Conservation (phyloP, 2,329 filamentous ascomycete species). For the Scedosporium apiospermum region DNA sequence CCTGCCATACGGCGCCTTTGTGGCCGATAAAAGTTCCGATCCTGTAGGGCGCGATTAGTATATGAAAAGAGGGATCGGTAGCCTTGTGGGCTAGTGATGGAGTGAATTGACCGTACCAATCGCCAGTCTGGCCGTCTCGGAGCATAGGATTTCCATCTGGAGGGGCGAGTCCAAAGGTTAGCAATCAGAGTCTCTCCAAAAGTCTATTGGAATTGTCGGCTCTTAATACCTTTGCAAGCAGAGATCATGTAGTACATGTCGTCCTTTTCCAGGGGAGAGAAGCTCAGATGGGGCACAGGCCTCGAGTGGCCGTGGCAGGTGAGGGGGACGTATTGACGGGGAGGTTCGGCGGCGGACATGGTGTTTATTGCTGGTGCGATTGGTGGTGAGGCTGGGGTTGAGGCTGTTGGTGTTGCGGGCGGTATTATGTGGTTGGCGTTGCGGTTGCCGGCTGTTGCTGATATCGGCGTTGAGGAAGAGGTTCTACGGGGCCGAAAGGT, state of each 20-base stretch:
- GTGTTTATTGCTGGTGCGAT: background rate
- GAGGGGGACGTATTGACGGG: conserved; percentile 66
- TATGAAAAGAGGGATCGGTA: background rate
- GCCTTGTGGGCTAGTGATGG: background rate
- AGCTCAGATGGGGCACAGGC: conserved; percentile 83
- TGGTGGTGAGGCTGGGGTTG: background rate
- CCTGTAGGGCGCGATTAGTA: conserved; percentile 40
- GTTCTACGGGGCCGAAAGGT: too few relatives aligned
- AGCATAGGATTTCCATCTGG: conserved; percentile 97
- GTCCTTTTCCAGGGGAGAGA: conserved; percentile 74
- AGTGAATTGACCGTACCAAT: conserved; percentile 52
- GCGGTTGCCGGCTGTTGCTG: too few relatives aligned
- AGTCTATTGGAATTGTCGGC: background rate
- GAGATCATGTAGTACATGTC: conserved; percentile 88
- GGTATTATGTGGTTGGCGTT: too few relatives aligned
- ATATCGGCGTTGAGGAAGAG: too few relatives aligned
- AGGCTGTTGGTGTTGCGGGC: background rate
- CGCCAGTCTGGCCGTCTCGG: conserved; percentile 87
- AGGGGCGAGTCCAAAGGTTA: background rate
- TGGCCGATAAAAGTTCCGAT: conserved; percentile 97
- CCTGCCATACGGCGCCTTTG: conserved; percentile 97
- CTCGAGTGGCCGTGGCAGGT: conserved; percentile 93
- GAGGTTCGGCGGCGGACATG: conserved; percentile 18
- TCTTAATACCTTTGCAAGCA: conserved; percentile 67
- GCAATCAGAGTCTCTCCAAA: background rate